Conservation (phyloP, 2,329 filamentous ascomycete genomes). For the Fusarium xylarioides region DNA sequence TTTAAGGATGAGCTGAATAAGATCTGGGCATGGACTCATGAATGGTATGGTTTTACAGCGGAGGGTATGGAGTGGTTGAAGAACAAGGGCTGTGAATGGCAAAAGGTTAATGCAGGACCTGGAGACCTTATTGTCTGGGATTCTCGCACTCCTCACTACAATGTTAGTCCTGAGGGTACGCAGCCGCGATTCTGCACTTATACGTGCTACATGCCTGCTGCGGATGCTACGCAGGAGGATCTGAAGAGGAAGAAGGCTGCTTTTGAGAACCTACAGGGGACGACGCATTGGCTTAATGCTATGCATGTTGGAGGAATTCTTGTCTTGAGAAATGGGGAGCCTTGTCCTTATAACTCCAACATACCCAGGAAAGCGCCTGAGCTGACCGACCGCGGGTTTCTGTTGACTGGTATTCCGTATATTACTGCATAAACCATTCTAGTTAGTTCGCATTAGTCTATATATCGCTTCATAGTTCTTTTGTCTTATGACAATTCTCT, state of each 20-base stretch:
- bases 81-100: conserved; percentile 11
- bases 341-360: conserved; percentile 9
- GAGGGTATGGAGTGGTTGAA: conserved; percentile 16
- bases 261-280: not conserved
- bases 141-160: conserved; percentile 14
- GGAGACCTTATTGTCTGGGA: conserved; percentile 11
- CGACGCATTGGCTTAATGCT: conserved; percentile 11
- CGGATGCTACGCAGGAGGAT: conserved; percentile 1
- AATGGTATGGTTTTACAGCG: not conserved
- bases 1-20: conserved; percentile 3
- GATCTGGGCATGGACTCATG: conserved; percentile 11
- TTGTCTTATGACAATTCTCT: accelerated
- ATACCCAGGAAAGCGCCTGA: not conserved
- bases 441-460: not conserved
- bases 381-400: not conserved
- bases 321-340: conserved; percentile 1
- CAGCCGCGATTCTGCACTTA: not conserved
- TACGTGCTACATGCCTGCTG: conserved; percentile 13
- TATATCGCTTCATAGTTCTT: accelerated
- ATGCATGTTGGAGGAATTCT: conserved; percentile 16
- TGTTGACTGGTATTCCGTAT: conserved; percentile 8
- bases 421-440: not conserved
- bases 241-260: conserved; percentile 16
- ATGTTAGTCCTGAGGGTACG: not conserved
- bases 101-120: not conserved